Evolutionary conservation across 2,329 filamentous ascomycete genomes (phyloP), one percentile per base, ranked within the genome.

Genomic region (Fusarium sp.): DNA sequence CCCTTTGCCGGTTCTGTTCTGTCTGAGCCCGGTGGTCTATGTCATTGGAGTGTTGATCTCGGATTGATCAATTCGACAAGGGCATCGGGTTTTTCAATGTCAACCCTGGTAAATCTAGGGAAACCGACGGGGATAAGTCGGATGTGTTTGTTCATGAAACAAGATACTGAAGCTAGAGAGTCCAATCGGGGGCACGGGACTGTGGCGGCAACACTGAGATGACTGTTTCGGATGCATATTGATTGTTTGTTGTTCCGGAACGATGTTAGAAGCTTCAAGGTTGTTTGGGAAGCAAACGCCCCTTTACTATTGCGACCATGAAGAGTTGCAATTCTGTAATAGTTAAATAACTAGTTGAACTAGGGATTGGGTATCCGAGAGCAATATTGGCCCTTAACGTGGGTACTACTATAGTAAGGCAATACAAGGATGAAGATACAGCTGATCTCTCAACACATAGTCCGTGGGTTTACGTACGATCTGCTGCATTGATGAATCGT

Each of bases 71-170:
- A 31, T 48, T 57, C 15, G 39, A 44, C 42, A 38, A 28, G 47
- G 56, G n/a, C 48, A 31, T 53, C 28, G 36, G 44, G 26, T 35
- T 24, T 72, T 54, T 53, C 30, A 38, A 54, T 30, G 24, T 28
- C 26, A 22, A 45, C 45, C 55, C 41, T 36, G 41, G 31, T 65
- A 50, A 13, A 30, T 44, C 45, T 60, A 61, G 58, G 36, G 22
- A 54, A 55, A 28, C 47, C 51, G 61, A 63, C 61, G 70, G 70
- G 22, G 44, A 67, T 72, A 63, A 36, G 30, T 67, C 70, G 70
- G 70, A 36, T 45, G 53, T 72, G 35, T 55, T 59, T 53, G 9
- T 69, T 72, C 36, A 65, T 54, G 44, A 57, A 73, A 41, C n/a
- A 45, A 9, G 28, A 51, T 50, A 35, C 47, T 39, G 31, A 62